Evolutionary conservation across 495 filamentous ascomycete genomes (phyloP), one percentile per base, ranked within the genome.

Genomic region (Xylaria telfairii): DNA sequence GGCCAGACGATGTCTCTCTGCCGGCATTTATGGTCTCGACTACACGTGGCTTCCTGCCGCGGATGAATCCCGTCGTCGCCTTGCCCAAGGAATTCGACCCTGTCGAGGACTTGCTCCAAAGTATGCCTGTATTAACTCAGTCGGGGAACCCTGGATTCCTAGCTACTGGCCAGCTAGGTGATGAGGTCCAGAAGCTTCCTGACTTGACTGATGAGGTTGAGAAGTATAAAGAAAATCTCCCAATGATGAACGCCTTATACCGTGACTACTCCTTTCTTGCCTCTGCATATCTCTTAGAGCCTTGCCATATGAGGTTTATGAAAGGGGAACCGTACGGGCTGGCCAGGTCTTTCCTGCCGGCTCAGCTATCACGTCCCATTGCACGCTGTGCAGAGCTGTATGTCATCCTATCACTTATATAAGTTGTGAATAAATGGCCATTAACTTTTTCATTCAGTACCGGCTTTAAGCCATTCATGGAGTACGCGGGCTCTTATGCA

Each of bases 21-120:
- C 91, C 92, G 41, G 90, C 93, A 61, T 97, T 97, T 85, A 95
- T 94, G 83, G 92, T 96, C 72, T 95, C 93, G 59, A 93, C 90
- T 3, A 88, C 90, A 0, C 87, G 92, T 49, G 94, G 94, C 64
- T 97, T 97, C 81, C 84, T 93, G 49, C 90, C 91, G 1, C 85
- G 90, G 2, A 83, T 84, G 77, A 85, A 92, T 66, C 91, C 91
- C 49, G 77, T 91, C 73, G 77, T 85, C 26, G 66, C 80, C 3
- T 86, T 92, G 12, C 93, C 94, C 9, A 62, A 84, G 17, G 90
- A 90, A 76, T 97, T 97, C 78, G 81, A 86, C 49, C 77, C 86
- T 17, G 83, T 97, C 42, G 86, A 91, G 73, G 88, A 88, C 26
- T 81, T 97, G 47, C 86, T 96, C 6, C 84, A 88, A 34, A 88